phyloP scores from a whole-genome alignment of 1,139 yeast species.

The Suhomyces terraborum region DNA sequence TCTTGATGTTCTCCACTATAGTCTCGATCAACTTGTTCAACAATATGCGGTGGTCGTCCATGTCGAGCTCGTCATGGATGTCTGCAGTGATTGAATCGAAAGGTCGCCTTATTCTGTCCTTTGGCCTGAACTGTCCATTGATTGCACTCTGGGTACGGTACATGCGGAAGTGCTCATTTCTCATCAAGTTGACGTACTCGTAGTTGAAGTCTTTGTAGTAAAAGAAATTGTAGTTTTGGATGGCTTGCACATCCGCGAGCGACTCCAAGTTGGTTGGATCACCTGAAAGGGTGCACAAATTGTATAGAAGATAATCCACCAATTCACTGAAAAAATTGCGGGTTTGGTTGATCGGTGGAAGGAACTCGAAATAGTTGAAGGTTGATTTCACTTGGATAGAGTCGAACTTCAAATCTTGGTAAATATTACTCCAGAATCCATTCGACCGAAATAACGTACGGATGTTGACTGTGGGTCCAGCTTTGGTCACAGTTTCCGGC shows the following conservation, averaged over 20 bases:
- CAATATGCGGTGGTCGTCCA: slow-evolving; percentile 15
- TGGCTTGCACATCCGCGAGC: slow-evolving; percentile 22
- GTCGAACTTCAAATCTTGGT: slow-evolving; percentile 35
- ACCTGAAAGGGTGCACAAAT: slow-evolving; percentile 22
- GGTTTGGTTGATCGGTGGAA: slow-evolving; percentile 33
- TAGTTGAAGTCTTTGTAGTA: slow-evolving; percentile 31
- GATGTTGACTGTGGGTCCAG: neutral
- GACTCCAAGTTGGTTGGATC: slow-evolving; percentile 19
- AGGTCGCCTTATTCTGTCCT: neutral
- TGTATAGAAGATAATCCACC: slow-evolving; percentile 33
- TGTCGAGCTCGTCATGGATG: neutral
- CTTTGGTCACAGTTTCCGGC: neutral
- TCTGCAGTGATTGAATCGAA: no score
- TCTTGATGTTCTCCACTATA: slow-evolving; percentile 20
- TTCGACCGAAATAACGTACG: slow-evolving; percentile 23
- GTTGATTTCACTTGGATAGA: slow-evolving; percentile 23
- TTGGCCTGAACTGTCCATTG: slow-evolving; percentile 3
- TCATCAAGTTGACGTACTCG: slow-evolving; percentile 29
- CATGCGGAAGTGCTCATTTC: slow-evolving; percentile 23
- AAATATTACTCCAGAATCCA: slow-evolving; percentile 38
- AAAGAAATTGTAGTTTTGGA: slow-evolving; percentile 24
- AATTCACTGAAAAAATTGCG: slow-evolving; percentile 30
- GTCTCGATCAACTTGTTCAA: slow-evolving; percentile 19
- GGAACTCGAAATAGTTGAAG: slow-evolving; percentile 27
- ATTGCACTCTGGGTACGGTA: slow-evolving; percentile 15